Conservation (phyloP, 164 flowering plant genomes). For the Liriodendron chinense region DNA sequence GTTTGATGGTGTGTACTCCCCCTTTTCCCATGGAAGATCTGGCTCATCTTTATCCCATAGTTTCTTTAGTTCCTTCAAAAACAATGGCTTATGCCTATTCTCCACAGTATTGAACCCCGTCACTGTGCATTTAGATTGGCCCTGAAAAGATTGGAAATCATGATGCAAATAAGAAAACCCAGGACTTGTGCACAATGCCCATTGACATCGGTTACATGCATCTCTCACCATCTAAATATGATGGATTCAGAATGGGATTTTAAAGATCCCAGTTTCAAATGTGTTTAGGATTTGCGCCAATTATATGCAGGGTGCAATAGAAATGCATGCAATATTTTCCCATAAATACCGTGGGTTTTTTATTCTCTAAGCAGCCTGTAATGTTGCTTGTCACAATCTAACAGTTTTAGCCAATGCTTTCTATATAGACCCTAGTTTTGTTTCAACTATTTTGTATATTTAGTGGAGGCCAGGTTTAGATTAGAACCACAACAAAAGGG, state of each 20-base stretch:
- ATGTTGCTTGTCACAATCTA: background rate
- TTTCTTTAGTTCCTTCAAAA: slow-evolving; percentile 69
- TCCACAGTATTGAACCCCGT: slow-evolving; percentile 57
- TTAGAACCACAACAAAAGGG: too few relatives aligned
- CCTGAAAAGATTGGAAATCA: slow-evolving; percentile 35
- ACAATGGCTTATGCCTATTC: slow-evolving; percentile 60
- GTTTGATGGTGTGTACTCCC: slow-evolving; percentile 65
- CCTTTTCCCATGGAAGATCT: slow-evolving; percentile 68
- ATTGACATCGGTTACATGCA: too few relatives aligned
- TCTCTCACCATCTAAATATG: background rate
- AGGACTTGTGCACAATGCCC: background rate
- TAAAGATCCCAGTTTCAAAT: background rate
- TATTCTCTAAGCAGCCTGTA: background rate
- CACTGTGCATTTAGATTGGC: slow-evolving; percentile 58
- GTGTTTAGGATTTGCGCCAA: background rate
- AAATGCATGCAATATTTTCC: background rate
- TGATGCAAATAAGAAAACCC: background rate
- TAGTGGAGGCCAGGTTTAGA: too few relatives aligned
- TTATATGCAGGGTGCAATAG: background rate
- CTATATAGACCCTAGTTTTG: too few relatives aligned
- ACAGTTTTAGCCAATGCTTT: background rate
- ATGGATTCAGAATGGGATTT: background rate
- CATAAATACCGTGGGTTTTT: background rate
- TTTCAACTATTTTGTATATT: too few relatives aligned
- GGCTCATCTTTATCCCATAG: slow-evolving; percentile 65